Base-by-base conservation (phyloP, 139 green algal genomes). In the Chlamydomonas schloesseri region DNA sequence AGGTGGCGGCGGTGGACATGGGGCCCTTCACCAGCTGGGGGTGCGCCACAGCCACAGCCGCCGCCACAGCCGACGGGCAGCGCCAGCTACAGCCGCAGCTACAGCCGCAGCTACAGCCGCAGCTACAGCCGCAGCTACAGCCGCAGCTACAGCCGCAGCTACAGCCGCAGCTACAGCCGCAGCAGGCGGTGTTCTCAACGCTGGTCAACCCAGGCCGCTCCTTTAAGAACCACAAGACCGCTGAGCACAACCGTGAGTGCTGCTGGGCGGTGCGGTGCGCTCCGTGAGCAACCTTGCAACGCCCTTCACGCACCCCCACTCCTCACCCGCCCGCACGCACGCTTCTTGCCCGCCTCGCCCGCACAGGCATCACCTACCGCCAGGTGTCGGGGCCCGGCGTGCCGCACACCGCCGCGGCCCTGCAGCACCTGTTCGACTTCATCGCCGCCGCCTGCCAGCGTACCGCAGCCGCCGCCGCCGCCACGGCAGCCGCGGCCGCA, bases 1-100 rank as follows among this genome's bases (percentile, higher is more conserved):
- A 83, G 75, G 58, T 83, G 26, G 58, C 75, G 34, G 75, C 75
- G 33, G 75, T 83, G 26, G 75, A 83, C 57, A 21, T 83, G 37
- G 75, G 75, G 36, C 58, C 36, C n/a, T 71, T 57, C 55, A 5
- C 42, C 42, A 8, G n/a, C n/a, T n/a, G n/a, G n/a, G n/a, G n/a
- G n/a, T n/a, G 6, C 5, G 42, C 6, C 42, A 8, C 42, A 50
- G 8, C 6, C 42, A 8, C 42, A 50, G 42, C 6, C 42, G 42
- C 42, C 5, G 42, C 6, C 42, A 8, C 42, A 50, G 42, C 6
- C 42, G 42, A n/a, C n/a, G n/a, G n/a, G n/a, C n/a, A n/a, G n/a
- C n/a, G n/a, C n/a, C 42, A 50, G 42, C 42, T 5, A 8, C 42
- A 50, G 42, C 42, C 5, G 42, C 42, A 50, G 42, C 42, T 8